Percentiles rank a stretch among this genome's conserved stretches.
phyloP scores from a whole-genome alignment of 1,284 basidiomycete genomes.

The Heterobasidion irregulare region DNA sequence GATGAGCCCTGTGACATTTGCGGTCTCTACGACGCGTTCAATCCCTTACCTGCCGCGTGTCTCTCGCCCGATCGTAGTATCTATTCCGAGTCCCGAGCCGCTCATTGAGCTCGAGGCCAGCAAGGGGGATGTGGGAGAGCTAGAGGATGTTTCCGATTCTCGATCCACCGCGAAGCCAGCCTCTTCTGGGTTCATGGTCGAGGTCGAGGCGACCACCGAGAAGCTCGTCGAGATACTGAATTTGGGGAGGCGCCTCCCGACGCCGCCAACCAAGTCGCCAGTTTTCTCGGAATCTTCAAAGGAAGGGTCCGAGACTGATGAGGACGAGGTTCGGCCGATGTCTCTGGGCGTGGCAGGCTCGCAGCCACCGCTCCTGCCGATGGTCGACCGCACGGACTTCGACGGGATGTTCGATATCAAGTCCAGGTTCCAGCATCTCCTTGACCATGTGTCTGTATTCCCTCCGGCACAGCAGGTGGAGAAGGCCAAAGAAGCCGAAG shows the following conservation, averaged over 20 bases:
- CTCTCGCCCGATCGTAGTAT: neutral
- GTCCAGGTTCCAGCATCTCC: slow-evolving; percentile 12
- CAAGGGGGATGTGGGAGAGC: neutral
- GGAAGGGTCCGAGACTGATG: no score
- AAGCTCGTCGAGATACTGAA: no score
- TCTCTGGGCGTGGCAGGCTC: neutral
- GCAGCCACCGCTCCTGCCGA: slow-evolving; percentile 7
- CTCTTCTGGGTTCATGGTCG: no score
- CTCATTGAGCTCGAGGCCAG: neutral
- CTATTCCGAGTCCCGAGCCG: neutral
- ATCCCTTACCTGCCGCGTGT: neutral
- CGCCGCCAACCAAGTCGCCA: no score
- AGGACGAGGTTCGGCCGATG: neutral
- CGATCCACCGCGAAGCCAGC: no score
- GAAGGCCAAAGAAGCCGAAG: neutral
- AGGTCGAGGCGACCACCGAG: no score
- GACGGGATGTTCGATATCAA: slow-evolving; percentile 13
- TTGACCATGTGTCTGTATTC: slow-evolving; percentile 7
- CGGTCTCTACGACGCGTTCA: no score
- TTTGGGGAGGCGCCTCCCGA: no score
- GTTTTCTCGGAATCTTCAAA: no score
- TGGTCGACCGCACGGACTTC: slow-evolving; percentile 11
- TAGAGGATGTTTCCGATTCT: no score
- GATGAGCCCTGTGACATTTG: no score
- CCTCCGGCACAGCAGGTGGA: slow-evolving; percentile 3